These are phyloP conservation scores for Gentiana macrophylla DNA, from an alignment of 257 asterid genomes.

Conservation along the genomic window DNA sequence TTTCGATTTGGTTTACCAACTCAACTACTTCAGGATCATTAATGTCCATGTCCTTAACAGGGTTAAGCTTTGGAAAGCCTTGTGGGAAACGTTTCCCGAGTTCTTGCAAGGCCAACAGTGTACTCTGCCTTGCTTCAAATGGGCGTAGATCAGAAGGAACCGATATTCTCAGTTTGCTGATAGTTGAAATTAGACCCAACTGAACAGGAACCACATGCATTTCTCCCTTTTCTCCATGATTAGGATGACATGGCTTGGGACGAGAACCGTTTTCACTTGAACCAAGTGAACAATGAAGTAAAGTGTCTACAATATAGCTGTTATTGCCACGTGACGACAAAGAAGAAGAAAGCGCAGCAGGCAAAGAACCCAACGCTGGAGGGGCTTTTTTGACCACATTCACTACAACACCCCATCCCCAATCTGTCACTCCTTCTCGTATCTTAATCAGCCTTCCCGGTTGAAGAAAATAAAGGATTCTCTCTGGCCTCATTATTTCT, in stretches of 20 bases:
- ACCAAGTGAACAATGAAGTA: slow-evolving; percentile 81
- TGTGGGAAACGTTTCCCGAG: slow-evolving; percentile 85
- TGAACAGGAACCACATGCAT: slow-evolving; percentile 99
- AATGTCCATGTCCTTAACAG: slow-evolving; percentile 87
- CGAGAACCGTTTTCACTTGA: slow-evolving; percentile 65
- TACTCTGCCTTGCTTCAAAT: slow-evolving; percentile 76
- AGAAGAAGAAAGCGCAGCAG: slow-evolving; percentile 57
- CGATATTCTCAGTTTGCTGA: slow-evolving; percentile 76
- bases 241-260: slow-evolving; percentile 84
- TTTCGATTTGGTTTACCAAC: slow-evolving; percentile 33
- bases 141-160: slow-evolving; percentile 90
- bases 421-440: slow-evolving; percentile 90
- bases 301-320: slow-evolving; percentile 73
- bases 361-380: slow-evolving; percentile 65
- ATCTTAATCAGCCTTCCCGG: slow-evolving; percentile 97
- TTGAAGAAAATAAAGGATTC: slow-evolving; percentile 72
- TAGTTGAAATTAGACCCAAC: slow-evolving; percentile 75
- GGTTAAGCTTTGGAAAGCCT: slow-evolving; percentile 91
- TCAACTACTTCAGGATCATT: slow-evolving; percentile 76
- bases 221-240: slow-evolving; percentile 91
- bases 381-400: slow-evolving; percentile 76
- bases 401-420: slow-evolving; percentile 99
- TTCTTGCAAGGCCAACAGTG: slow-evolving; percentile 74
- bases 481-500: slow-evolving; percentile 78
- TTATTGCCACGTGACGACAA: slow-evolving; percentile 57